Percentiles rank a stretch among this genome's conserved stretches.
Evolutionary conservation across 345 rosid genomes (phyloP).

Genomic region (Hypericum androsaemum): DNA sequence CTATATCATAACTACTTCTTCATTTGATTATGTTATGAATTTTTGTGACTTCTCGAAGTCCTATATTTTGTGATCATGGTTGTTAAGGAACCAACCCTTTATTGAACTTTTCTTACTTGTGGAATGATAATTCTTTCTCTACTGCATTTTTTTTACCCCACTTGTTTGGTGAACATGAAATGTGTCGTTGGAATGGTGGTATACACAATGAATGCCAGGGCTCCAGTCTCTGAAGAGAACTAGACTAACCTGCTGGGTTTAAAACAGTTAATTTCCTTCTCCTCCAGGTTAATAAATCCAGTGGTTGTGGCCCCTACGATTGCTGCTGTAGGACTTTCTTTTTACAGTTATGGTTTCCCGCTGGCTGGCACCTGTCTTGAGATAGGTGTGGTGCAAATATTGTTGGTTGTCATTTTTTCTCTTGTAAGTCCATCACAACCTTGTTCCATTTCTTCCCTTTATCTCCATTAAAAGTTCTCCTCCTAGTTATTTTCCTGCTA

Average conservation of each 20-base stretch:
- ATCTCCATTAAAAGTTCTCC: background rate
- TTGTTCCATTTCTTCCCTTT: background rate
- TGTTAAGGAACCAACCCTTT: too few species aligned
- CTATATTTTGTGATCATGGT: too few species aligned
- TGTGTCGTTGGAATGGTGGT: too few species aligned
- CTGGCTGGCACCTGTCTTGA: constrained; percentile 85
- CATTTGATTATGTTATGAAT: too few species aligned
- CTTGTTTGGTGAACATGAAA: too few species aligned
- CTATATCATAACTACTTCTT: too few species aligned
- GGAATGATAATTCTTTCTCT: too few species aligned
- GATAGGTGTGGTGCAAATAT: constrained; percentile 73
- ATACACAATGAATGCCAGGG: too few species aligned
- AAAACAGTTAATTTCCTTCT: constrained; percentile 1
- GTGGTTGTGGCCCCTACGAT: constrained; percentile 97
- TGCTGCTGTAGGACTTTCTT: constrained; percentile 97
- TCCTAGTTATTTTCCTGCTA: background rate
- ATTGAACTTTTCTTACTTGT: too few species aligned
- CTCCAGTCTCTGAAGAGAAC: background rate
- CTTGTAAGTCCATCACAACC: constrained; percentile 52
- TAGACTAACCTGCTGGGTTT: background rate
- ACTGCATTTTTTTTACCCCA: too few species aligned
- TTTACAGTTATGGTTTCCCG: constrained; percentile 90
- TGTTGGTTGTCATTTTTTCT: constrained; percentile 76
- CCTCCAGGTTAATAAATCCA: constrained; percentile 79
- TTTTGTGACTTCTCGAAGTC: too few species aligned